Evolutionary conservation across 495 filamentous ascomycete genomes (phyloP), one percentile per base, ranked within the genome.

Genomic region (Penicillium roqueforti): DNA sequence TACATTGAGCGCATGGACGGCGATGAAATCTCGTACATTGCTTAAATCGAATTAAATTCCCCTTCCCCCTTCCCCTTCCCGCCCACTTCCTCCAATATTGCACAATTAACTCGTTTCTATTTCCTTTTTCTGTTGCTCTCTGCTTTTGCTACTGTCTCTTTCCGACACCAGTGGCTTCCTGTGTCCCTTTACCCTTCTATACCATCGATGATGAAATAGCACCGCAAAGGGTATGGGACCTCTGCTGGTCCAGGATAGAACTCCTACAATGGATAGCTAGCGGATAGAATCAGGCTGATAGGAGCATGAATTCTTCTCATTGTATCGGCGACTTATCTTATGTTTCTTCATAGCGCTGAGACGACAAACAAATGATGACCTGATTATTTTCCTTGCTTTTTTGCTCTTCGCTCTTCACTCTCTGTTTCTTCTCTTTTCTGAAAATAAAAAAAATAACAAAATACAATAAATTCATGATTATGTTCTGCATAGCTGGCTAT

Each of bases 1-100:
- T 99, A 99, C 67, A 82, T 99, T 44, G 95, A 99, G 77, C 87
- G 93, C 28, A 70, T 96, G 54, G 92, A 96, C 29, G 90, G 90
- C 29, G 92, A 97, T 59, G 92, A 97, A 57, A 81, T 98, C 47
- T 89, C 93, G 50, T 96, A 95, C 67, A 84, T 96, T 61, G 88
- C 90, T 57, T 93, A 62, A 76, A 49, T 23, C 42, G 31, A 29
- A 5, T n/a, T 28, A 16, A 29, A 37, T 39, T 41, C 41, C 40
- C 22, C 43, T 41, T n/a, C n/a, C n/a, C n/a, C n/a, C n/a, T n/a
- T n/a, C n/a, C n/a, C n/a, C n/a, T n/a, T n/a, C n/a, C 6, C 32
- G 32, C 38, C 54, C 50, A 34, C 34, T 26, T 20, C 26, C 57
- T 37, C 28, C 39, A 5, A 19, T 14, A 9, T 34, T 38, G 25